Base-by-base conservation (phyloP, 116 monocot genomes). In the Posidonia oceanica region DNA sequence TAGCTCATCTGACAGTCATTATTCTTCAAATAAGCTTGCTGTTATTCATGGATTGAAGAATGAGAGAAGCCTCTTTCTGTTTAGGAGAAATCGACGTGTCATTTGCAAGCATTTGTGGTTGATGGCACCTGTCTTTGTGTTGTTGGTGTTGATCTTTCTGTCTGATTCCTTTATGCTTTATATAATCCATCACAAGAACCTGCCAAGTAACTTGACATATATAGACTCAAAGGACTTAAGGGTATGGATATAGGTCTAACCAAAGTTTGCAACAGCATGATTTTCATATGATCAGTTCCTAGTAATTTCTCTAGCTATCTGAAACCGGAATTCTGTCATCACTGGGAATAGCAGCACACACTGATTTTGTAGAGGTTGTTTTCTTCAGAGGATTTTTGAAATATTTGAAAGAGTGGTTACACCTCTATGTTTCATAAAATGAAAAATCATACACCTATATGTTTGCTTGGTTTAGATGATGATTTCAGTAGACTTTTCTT, bases 41-140 rank as follows among this genome's bases (percentile, higher is more conserved):
- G 39, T 41, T 36, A 1, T 57, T 59, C 11, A 21, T 39, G 57
- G 58, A 59, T 2, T 59, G 18, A 70, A 70, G 39, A 21, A 36
- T 59, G 57, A 59, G 40, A 7, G 22, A 38, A 52, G 1, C 42
- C 41, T 39, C 39, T 10, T 59, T 8, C 29, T 17, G 29, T 70
- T 40, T 15, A 20, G 58, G 58, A 70, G 39, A 39, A 58, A 18
- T n/a, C 57, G 20, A 2, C 21, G 58, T 54, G 11, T 7, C 6
- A 54, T 58, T 17, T 20, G 14, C 36, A 39, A 55, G 29, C 58
- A 70, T 59, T 70, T 70, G 58, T 57, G 59, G 41, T 56, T 70
- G 39, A 44, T 70, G 22, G n/a, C 38, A 3, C 39, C 12, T 39
- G 70, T 39, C 3, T 4, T 59, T 2, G 4, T 59, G 38, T 58